phyloP scores from a whole-genome alignment of 2,329 filamentous ascomycete genomes.

The Curvularia verruculosa region DNA sequence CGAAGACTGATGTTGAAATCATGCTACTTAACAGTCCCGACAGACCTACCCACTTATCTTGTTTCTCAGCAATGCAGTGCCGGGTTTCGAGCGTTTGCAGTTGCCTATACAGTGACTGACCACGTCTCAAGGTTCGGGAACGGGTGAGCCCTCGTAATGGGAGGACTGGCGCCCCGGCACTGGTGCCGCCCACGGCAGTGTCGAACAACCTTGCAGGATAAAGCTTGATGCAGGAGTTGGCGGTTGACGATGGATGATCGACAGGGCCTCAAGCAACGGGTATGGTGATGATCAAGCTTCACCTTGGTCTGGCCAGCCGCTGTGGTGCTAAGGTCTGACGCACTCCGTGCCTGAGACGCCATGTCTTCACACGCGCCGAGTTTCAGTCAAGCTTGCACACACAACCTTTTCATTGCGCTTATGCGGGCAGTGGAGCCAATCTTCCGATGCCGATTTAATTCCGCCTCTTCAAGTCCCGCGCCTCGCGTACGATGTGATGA shows the following conservation, averaged over 20 bases:
- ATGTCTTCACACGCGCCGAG: conserved; percentile 33
- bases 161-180: conserved; percentile 25
- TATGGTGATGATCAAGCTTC: conserved; percentile 38
- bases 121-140: conserved; percentile 31
- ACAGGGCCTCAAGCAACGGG: conserved; percentile 24
- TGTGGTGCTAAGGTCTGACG: conserved; percentile 40
- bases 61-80: conserved; percentile 39
- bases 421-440: conserved; percentile 8
- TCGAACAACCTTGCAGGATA: conserved; percentile 28
- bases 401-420: conserved; percentile 9
- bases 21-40: conserved; percentile 36
- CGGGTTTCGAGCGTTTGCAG: conserved; percentile 38
- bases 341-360: conserved; percentile 37
- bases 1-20: conserved; percentile 32
- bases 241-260: conserved; percentile 24
- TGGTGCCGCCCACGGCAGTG: conserved; percentile 32
- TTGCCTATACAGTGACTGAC: conserved; percentile 30
- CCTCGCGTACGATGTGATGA: not conserved
- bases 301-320: conserved; percentile 45
- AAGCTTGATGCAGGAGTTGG: conserved; percentile 21
- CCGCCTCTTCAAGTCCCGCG: not conserved
- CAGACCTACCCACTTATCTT: conserved; percentile 29
- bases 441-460: conserved; percentile 11
- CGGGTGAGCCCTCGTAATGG: conserved; percentile 19
- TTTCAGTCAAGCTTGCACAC: conserved; percentile 32